A percentile compares a stretch with the other conserved stretches of the same genome.
Conservation (phyloP, 2,329 filamentous ascomycete species). For the Pseudocercospora macadamiae region DNA sequence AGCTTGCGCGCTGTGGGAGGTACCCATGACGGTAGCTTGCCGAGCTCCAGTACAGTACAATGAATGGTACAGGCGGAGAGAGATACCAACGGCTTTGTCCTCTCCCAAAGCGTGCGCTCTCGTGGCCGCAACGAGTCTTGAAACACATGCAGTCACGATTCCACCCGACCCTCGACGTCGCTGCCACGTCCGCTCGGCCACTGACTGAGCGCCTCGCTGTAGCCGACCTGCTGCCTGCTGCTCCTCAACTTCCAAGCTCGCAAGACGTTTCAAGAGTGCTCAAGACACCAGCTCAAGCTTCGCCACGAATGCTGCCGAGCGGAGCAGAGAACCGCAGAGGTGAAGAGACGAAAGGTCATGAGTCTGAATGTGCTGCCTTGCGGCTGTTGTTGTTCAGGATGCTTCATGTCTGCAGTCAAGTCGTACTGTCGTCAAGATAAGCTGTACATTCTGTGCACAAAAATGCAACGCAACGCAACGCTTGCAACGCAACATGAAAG, state of each 20-base stretch:
- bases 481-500: not conserved
- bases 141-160: not conserved
- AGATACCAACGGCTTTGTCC: not conserved
- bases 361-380: not conserved
- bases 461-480: too few relatives aligned
- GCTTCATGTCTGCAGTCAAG: not conserved
- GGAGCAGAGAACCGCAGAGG: not conserved
- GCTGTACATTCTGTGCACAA: not conserved
- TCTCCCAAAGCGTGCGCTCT: not conserved
- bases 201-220: not conserved
- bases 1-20: too few relatives aligned
- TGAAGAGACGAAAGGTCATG: not conserved
- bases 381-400: not conserved
- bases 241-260: not conserved
- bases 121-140: not conserved
- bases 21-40: too few relatives aligned
- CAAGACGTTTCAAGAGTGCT: not conserved
- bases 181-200: not conserved
- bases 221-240: not conserved
- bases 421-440: not conserved
- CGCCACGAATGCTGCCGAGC: not conserved
- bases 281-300: not conserved
- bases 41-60: too few relatives aligned
- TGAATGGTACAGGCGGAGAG: too few relatives aligned
- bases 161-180: not conserved